phyloP scores from a whole-genome alignment of 345 rosid species.

The Conringia planisiliqua region DNA sequence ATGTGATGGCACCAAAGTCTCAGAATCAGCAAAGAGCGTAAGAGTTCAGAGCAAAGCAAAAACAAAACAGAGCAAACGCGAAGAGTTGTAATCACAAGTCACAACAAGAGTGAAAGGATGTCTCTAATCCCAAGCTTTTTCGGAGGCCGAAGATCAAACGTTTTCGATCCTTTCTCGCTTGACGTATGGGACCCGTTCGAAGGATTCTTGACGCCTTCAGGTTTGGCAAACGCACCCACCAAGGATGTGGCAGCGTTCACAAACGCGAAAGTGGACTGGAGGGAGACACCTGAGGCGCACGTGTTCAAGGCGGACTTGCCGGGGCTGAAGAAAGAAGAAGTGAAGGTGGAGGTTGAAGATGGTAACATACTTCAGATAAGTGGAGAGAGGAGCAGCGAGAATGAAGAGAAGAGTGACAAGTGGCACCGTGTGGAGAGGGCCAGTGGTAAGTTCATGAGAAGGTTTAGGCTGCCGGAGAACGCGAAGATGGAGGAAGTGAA shows the following conservation, averaged over 20 bases:
- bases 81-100: no score
- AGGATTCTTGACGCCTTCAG: not conserved
- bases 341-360: slow-evolving; percentile 38
- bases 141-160: slow-evolving; percentile 17
- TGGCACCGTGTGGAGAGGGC: slow-evolving; percentile 36
- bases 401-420: slow-evolving; percentile 35
- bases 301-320: slow-evolving; percentile 37
- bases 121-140: not conserved
- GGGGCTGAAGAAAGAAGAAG: slow-evolving; percentile 31
- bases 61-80: no score
- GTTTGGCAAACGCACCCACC: not conserved
- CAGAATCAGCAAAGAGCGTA: no score
- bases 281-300: slow-evolving; percentile 34
- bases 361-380: slow-evolving; percentile 29
- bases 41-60: no score
- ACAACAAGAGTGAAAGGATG: not conserved
- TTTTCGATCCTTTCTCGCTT: slow-evolving; percentile 21
- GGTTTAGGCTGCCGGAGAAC: slow-evolving; percentile 30
- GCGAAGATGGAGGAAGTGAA: slow-evolving; percentile 33
- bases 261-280: slow-evolving; percentile 32
- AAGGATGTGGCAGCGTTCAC: slow-evolving; percentile 22
- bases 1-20: no score
- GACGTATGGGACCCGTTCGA: slow-evolving; percentile 31
- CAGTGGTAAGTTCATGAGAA: slow-evolving; percentile 32
- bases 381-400: slow-evolving; percentile 33